Conservation (phyloP, 73 alveolate genomes). For the Paramecium sexaurelia region DNA sequence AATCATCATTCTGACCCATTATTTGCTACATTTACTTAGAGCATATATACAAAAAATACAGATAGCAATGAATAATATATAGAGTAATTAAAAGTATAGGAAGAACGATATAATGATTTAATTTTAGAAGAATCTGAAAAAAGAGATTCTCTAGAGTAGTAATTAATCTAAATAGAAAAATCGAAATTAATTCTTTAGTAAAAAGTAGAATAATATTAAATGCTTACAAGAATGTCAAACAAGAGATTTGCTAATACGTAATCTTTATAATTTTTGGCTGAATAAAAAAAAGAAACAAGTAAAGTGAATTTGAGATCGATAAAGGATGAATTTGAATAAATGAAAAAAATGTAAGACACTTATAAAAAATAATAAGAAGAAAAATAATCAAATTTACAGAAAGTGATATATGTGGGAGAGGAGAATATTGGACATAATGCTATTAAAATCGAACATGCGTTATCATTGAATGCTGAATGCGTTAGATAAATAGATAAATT, state of each 20-base stretch:
- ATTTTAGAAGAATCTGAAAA: slow-evolving; percentile 47
- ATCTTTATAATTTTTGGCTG: slow-evolving; percentile 21
- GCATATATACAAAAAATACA: neutral
- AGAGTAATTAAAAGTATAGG: neutral
- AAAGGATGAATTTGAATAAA: slow-evolving; percentile 8
- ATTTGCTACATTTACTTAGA: slow-evolving; percentile 4
- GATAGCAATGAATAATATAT: neutral
- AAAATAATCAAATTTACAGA: slow-evolving; percentile 34
- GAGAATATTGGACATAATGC: slow-evolving; percentile 49
- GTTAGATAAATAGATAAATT: slow-evolving; percentile 16
- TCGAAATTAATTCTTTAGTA: neutral
- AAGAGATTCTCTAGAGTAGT: neutral
- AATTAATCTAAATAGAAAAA: slow-evolving; percentile 39
- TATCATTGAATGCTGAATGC: neutral
- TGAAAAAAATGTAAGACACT: neutral
- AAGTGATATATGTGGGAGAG: slow-evolving; percentile 51
- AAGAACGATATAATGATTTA: slow-evolving; percentile 35
- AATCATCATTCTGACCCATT: slow-evolving; percentile 48
- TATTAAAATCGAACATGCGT: slow-evolving; percentile 29
- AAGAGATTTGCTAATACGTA: slow-evolving; percentile 50
- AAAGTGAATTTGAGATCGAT: slow-evolving; percentile 2
- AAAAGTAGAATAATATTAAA: neutral
- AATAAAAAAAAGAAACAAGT: neutral
- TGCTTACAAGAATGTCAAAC: slow-evolving; percentile 3
- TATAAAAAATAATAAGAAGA: slow-evolving; percentile 31